Evolutionary conservation across 2,329 filamentous ascomycete genomes (phyloP).

Genomic region (Arthrobotrys sinensis): DNA sequence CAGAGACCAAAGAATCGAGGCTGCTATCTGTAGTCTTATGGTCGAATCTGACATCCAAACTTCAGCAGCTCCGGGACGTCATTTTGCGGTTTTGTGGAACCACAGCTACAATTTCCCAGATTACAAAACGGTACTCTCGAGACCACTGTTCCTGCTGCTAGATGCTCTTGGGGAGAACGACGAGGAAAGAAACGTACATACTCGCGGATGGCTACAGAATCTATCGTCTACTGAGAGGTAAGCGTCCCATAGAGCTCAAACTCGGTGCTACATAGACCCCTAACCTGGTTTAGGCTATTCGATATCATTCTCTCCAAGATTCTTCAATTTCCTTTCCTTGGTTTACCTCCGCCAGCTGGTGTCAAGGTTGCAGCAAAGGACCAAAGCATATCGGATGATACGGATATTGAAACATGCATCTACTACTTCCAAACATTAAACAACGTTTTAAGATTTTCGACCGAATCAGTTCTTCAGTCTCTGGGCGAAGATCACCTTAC

Average conservation of each 20-base stretch:
- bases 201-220: slow-evolving; percentile 84
- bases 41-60: slow-evolving; percentile 72
- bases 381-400: slow-evolving; percentile 70
- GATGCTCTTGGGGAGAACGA: slow-evolving; percentile 82
- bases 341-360: slow-evolving; percentile 63
- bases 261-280: slow-evolving; percentile 66
- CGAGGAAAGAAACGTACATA: slow-evolving; percentile 81
- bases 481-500: slow-evolving; percentile 37
- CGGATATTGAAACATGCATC: slow-evolving; percentile 82
- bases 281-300: slow-evolving; percentile 69
- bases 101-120: slow-evolving; percentile 72
- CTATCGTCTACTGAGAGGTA: slow-evolving; percentile 70
- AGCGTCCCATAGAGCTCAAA: slow-evolving; percentile 60
- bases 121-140: slow-evolving; percentile 81
- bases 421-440: slow-evolving; percentile 84
- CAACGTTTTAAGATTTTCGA: slow-evolving; percentile 76
- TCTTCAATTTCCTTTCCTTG: slow-evolving; percentile 73
- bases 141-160: slow-evolving; percentile 85
- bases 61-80: slow-evolving; percentile 76
- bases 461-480: slow-evolving; percentile 42
- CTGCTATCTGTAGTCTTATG: slow-evolving; percentile 80
- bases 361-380: slow-evolving; percentile 63
- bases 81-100: slow-evolving; percentile 85
- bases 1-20: slow-evolving; percentile 82
- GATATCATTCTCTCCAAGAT: slow-evolving; percentile 75